Conservation (phyloP, 208 protist genomes). For the Trypanosoma brucei region DNA sequence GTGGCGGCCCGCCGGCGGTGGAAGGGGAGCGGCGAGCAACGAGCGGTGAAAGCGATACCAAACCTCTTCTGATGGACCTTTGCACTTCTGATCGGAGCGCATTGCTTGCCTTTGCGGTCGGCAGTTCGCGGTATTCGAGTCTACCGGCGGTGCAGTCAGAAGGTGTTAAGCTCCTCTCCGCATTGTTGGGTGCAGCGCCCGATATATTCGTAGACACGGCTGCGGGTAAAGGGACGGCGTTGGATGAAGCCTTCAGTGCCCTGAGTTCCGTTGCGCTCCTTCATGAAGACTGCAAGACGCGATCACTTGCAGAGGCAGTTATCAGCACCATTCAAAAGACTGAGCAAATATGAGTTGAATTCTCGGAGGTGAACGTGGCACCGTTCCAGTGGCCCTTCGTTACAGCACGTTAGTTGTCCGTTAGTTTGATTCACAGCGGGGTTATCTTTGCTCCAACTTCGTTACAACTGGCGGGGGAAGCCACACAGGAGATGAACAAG, state of each 20-base stretch:
- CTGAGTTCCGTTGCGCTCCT: constrained; percentile 48
- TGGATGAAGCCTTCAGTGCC: constrained; percentile 24
- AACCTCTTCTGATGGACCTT: constrained; percentile 15
- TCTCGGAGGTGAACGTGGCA: too few species aligned
- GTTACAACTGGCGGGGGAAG: too few species aligned
- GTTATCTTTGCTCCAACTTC: too few species aligned
- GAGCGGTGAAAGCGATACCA: neutral
- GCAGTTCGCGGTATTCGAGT: constrained; percentile 43
- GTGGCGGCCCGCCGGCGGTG: neutral
- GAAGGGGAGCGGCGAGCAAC: neutral
- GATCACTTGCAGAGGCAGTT: constrained; percentile 55
- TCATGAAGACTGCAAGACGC: constrained; percentile 39
- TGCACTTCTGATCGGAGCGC: constrained; percentile 34
- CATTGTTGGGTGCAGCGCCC: constrained; percentile 51
- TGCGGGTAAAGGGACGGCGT: neutral
- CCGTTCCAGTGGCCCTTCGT: too few species aligned
- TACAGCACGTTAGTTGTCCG: too few species aligned
- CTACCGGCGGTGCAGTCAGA: constrained; percentile 45
- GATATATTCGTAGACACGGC: constrained; percentile 36
- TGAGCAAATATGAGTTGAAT: neutral
- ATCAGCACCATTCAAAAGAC: constrained; percentile 8
- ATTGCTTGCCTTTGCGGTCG: constrained; percentile 57
- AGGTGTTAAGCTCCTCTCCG: constrained; percentile 69
- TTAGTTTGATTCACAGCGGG: too few species aligned
- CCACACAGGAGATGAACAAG: too few species aligned